Evolutionary conservation across 225 moss, liverwort and hornwort species (phyloP).

Genomic region (Physcomitrellopsis africana): DNA sequence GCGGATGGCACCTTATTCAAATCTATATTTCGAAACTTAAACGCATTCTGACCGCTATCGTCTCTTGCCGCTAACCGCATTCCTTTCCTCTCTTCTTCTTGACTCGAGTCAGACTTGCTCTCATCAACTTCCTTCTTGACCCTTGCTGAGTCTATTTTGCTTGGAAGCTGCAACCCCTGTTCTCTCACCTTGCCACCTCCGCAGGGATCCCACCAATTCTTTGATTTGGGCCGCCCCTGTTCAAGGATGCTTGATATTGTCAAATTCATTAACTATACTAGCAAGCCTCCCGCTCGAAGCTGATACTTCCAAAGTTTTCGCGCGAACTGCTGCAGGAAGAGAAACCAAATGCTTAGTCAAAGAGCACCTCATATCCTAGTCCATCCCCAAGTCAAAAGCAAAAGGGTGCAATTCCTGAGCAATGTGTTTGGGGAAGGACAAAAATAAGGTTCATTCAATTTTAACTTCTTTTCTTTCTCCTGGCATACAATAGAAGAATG

Average conservation of each 20-base stretch:
- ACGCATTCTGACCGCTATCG: slow-evolving; percentile 44
- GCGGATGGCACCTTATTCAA: slow-evolving; percentile 55
- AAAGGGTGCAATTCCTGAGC: no score
- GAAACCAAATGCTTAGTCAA: background rate
- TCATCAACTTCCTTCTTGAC: slow-evolving; percentile 46
- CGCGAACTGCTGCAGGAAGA: slow-evolving; percentile 1
- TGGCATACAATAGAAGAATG: no score
- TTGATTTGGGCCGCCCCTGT: slow-evolving; percentile 52
- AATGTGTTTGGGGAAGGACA: no score
- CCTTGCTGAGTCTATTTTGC: slow-evolving; percentile 52
- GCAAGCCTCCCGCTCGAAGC: slow-evolving; percentile 35
- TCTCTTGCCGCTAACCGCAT: slow-evolving; percentile 58
- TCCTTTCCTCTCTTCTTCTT: slow-evolving; percentile 46
- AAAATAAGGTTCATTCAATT: no score
- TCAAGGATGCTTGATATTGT: slow-evolving; percentile 58
- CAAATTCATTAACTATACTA: slow-evolving; percentile 53
- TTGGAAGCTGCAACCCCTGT: slow-evolving; percentile 42
- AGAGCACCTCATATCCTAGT: no score
- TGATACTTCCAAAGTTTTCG: background rate
- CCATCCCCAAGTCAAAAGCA: no score
- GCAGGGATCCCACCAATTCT: slow-evolving; percentile 50
- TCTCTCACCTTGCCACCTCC: slow-evolving; percentile 48
- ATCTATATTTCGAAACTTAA: slow-evolving; percentile 54
- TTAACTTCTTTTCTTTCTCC: no score
- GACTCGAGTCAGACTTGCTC: slow-evolving; percentile 44